A percentile compares a stretch with the other conserved stretches of the same genome.
phyloP scores from a whole-genome alignment of 495 filamentous ascomycete genomes.

The Letharia columbiana region DNA sequence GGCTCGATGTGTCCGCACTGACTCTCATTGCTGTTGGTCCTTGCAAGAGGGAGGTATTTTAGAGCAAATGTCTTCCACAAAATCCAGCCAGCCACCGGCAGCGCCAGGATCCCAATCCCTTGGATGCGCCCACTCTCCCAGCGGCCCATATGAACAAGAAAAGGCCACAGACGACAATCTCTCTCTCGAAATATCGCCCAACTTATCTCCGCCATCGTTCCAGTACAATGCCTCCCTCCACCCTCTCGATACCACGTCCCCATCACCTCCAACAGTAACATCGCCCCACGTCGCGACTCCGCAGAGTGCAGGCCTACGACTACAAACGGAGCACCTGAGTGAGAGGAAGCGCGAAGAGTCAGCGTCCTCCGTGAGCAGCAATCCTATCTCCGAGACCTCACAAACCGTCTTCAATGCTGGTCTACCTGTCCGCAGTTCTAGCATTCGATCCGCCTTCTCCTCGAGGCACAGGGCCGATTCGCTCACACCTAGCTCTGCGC shows the following conservation, averaged over 20 bases:
- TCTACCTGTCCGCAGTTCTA: slow-evolving; percentile 42
- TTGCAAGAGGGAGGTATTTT: not conserved
- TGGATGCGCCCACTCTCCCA: not conserved
- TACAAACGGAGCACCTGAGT: slow-evolving; percentile 31
- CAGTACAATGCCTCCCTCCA: slow-evolving; percentile 24
- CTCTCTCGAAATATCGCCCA: not conserved
- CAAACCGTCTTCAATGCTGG: slow-evolving; percentile 40
- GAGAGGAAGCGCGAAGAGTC: slow-evolving; percentile 25
- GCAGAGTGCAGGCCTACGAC: slow-evolving; percentile 29
- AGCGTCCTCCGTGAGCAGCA: slow-evolving; percentile 8
- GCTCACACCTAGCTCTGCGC: slow-evolving; percentile 49
- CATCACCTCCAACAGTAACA: slow-evolving; percentile 18
- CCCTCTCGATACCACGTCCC: slow-evolving; percentile 18
- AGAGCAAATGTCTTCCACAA: not conserved
- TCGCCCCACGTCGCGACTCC: slow-evolving; percentile 23
- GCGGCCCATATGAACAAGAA: slow-evolving; percentile 4
- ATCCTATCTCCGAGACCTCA: slow-evolving; percentile 31
- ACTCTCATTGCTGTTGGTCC: not conserved
- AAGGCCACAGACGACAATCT: not conserved
- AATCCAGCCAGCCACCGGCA: not conserved
- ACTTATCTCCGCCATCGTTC: slow-evolving; percentile 12
- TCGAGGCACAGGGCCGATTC: slow-evolving; percentile 43
- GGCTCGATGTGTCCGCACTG: not conserved
- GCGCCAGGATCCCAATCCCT: not conserved
- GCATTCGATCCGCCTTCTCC: slow-evolving; percentile 38